Conservation (phyloP, 176 grass and related monocot species). For the Oryza glaberrima region DNA sequence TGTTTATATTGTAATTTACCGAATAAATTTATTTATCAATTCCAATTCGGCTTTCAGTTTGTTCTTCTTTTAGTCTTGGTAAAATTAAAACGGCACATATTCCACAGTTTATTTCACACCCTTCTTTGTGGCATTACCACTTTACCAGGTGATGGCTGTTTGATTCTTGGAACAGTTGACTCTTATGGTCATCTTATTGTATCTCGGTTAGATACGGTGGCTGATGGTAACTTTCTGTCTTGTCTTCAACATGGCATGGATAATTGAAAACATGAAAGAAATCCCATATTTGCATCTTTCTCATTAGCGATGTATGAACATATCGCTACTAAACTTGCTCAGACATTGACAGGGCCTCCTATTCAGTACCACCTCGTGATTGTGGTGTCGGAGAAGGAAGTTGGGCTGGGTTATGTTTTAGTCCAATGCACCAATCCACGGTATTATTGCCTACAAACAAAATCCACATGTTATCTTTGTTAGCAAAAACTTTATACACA, state of each 20-base stretch:
- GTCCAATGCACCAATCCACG: conserved; percentile 62
- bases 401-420: conserved; percentile 88
- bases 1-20: neutral
- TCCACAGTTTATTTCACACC: neutral
- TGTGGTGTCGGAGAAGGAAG: conserved; percentile 82
- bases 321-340: conserved; percentile 46
- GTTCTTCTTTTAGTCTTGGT: neutral
- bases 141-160: conserved; percentile 68
- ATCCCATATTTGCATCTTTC: neutral
- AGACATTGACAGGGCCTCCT: conserved; percentile 83
- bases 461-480: neutral
- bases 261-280: neutral
- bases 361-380: conserved; percentile 85
- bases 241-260: conserved; percentile 20
- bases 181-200: conserved; percentile 88
- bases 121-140: neutral
- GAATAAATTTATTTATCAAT: neutral
- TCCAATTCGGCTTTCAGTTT: neutral
- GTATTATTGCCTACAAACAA: conserved; percentile 42
- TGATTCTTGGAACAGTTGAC: conserved; percentile 89
- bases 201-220: conserved; percentile 59
- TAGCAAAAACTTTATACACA: neutral
- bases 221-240: conserved; percentile 71
- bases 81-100: neutral
- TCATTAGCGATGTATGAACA: neutral